Conservation (phyloP, 257 asterid species). For the Plectranthus barbatus region DNA sequence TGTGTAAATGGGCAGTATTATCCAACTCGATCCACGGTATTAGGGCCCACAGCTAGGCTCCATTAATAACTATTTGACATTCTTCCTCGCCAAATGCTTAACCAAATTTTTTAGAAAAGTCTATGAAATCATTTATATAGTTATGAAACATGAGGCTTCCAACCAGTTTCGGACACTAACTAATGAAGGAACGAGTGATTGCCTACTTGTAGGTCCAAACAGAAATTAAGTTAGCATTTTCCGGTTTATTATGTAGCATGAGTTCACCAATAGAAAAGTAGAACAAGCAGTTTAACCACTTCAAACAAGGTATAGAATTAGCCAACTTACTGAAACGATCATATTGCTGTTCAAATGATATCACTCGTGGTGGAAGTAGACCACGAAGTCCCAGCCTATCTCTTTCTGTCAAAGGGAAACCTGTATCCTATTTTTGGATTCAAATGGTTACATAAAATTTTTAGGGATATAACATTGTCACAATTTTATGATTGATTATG, state of each 20-base stretch:
- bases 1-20: neutral
- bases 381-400: constrained; percentile 96
- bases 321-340: constrained; percentile 82
- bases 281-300: neutral
- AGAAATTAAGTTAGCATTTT: neutral
- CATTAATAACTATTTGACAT: too few species aligned
- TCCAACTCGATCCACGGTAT: too few species aligned
- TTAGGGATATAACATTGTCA: neutral
- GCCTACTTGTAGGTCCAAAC: neutral
- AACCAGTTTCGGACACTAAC: too few species aligned
- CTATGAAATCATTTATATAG: too few species aligned
- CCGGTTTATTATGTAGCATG: neutral
- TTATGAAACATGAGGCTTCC: too few species aligned
- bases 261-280: neutral
- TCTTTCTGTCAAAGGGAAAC: constrained; percentile 90
- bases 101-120: too few species aligned
- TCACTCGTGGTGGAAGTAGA: constrained; percentile 96
- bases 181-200: neutral
- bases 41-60: too few species aligned
- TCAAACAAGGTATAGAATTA: neutral
- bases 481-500: neutral
- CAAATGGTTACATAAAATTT: constrained; percentile 7
- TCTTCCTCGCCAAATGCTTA: too few species aligned
- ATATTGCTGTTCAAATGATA: constrained; percentile 96
- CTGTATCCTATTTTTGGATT: constrained; percentile 65